Base-by-base conservation (phyloP, 495 filamentous ascomycete species). In the Trichoderma virens region DNA sequence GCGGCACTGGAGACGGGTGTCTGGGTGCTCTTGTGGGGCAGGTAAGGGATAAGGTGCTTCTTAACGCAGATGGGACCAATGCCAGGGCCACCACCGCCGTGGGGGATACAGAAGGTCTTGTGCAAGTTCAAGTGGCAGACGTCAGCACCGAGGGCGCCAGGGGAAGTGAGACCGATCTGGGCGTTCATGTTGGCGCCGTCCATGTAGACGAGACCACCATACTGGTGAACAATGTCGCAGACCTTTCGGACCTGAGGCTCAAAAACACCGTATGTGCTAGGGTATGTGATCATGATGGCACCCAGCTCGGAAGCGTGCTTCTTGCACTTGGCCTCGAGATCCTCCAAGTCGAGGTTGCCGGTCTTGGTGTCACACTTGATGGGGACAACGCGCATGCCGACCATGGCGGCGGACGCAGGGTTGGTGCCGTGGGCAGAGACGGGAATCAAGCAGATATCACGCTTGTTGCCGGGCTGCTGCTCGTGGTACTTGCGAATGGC, bases 121-220 rank as follows among this genome's bases (percentile, higher is more conserved):
- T 98, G 94, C 18, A 98, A 81, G 74, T 98, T 98, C 63, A 98
- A 78, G 79, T 98, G 94, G 83, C 94, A 98, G 30, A 98, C 95
- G 71, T 98, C 94, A 13, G 94, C 94, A 43, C 94, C 94, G 69
- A 98, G 97, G 72, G 97, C 92, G 18, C 94, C 94, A 5, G 94
- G 94, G 0, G 92, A 96, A 81, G 94, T 98, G 11, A 98, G 85
- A 1, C 94, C 94, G 66, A 98, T 97, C 74, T 98, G 94, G 27
- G 94, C 94, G 71, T 98, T 98, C 92, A 98, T 93, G 77, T 98
- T 98, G 62, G 94, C 94, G 63, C 94, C 94, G 75, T 98, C 94
- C 94, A 98, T 97, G 79, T 97, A 98, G 30, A 98, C 94, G 72
- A 96, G 91, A 20, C 94, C 94, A 59, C 95, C 95, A 70, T 94